Evolutionary conservation across 164 flowering plant genomes (phyloP).

Genomic region (Brasenia schreberi): DNA sequence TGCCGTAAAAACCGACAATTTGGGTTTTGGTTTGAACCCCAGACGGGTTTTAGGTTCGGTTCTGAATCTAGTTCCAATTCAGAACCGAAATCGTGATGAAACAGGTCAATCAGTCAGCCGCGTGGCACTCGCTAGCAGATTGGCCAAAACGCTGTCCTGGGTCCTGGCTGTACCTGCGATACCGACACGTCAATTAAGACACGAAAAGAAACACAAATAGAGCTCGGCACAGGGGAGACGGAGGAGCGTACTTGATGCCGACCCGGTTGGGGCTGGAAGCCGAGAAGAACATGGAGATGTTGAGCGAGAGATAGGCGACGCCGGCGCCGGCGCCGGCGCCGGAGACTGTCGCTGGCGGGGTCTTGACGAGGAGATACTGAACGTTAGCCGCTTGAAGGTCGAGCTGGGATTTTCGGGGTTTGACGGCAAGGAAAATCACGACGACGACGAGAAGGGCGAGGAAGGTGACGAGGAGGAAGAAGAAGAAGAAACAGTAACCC

Average conservation of each 20-base stretch:
- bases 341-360: constrained; percentile 15
- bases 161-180: no score
- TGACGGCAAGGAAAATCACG: constrained; percentile 65
- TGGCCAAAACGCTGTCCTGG: no score
- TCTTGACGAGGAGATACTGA: constrained; percentile 60
- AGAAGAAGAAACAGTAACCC: constrained; percentile 97
- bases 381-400: constrained; percentile 88
- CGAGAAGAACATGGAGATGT: constrained; percentile 62
- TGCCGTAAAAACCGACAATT: no score
- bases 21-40: no score
- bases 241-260: constrained; percentile 59
- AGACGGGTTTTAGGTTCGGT: no score
- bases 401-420: constrained; percentile 87
- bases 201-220: no score
- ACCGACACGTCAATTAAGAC: no score
- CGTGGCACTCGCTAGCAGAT: no score
- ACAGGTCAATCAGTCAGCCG: no score
- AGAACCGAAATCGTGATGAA: no score
- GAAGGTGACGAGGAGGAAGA: constrained; percentile 79
- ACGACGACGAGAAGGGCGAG: constrained; percentile 60
- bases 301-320: constrained; percentile 42
- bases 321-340: constrained; percentile 24
- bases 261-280: constrained; percentile 88
- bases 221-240: no score
- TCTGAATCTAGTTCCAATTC: no score